Percentiles rank a stretch among this genome's conserved stretches.
These are phyloP conservation scores for Emmonsiellopsis sp. DNA, from an alignment of 2,329 filamentous ascomycete species.

Conservation along the genomic window DNA sequence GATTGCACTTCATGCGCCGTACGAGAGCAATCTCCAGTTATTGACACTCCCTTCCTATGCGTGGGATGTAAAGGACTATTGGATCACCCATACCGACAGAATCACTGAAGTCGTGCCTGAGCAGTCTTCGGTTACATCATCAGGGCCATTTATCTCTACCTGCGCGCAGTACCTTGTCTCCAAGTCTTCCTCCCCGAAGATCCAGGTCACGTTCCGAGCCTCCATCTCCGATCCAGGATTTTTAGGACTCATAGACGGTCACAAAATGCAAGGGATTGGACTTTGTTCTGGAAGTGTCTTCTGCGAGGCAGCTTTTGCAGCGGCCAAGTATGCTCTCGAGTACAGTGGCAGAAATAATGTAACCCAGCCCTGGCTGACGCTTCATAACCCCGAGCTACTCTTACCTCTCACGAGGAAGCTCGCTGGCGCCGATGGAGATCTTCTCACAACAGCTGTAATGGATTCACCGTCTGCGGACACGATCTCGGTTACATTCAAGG, in stretches of 20 bases:
- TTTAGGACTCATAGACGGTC: constrained; percentile 7
- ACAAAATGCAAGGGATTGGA: constrained; percentile 5
- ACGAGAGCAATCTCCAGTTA: constrained; percentile 49
- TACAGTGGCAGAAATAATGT: constrained; percentile 6
- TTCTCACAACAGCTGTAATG: constrained; percentile 10
- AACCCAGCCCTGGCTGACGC: constrained; percentile 6
- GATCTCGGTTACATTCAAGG: constrained; percentile 7
- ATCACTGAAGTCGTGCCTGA: not conserved
- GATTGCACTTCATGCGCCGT: constrained; percentile 59
- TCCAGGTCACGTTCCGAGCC: constrained; percentile 3
- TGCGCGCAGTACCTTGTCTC: constrained; percentile 4
- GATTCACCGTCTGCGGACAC: constrained; percentile 5
- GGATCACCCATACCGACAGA: constrained; percentile 41
- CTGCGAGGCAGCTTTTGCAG: constrained; percentile 8
- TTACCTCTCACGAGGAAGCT: constrained; percentile 9
- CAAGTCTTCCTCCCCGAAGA: not conserved
- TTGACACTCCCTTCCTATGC: constrained; percentile 57
- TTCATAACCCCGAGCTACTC: constrained; percentile 9
- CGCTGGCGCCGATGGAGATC: constrained; percentile 8
- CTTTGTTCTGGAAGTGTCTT: constrained; percentile 12
- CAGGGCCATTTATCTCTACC: constrained; percentile 1
- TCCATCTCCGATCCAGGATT: constrained; percentile 1
- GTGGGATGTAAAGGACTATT: constrained; percentile 64
- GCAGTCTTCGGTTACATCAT: not conserved
- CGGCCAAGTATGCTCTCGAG: constrained; percentile 12